Evolutionary conservation across 1,284 basidiomycete species (phyloP).

Genomic region (Mycena sp.): DNA sequence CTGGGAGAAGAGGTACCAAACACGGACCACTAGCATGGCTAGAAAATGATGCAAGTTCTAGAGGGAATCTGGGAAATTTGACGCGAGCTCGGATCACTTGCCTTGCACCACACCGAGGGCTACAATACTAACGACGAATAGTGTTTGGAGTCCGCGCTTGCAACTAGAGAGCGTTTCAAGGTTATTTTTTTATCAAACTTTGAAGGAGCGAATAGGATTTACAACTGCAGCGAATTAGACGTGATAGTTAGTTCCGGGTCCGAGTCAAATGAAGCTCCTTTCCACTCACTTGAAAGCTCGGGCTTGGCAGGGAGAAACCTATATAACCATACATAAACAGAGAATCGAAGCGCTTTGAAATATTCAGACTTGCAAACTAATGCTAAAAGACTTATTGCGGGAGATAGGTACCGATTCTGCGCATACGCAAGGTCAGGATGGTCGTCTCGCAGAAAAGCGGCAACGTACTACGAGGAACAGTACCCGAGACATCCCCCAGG

Average conservation of each 20-base stretch:
- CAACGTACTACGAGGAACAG: conserved; percentile 48
- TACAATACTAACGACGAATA: conserved; percentile 38
- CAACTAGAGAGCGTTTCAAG: conserved; percentile 36
- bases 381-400: conserved; percentile 34
- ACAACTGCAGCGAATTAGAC: conserved; percentile 35
- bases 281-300: conserved; percentile 36
- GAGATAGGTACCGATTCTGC: conserved; percentile 49
- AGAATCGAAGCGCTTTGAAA: background rate
- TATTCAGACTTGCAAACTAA: conserved; percentile 12
- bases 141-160: conserved; percentile 36
- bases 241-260: background rate
- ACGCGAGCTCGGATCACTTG: conserved; percentile 18
- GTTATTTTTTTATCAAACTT: background rate
- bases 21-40: conserved; percentile 48
- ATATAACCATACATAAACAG: background rate
- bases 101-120: conserved; percentile 45
- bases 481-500: conserved; percentile 43
- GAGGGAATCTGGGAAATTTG: background rate
- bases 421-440: background rate
- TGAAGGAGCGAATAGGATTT: conserved; percentile 20
- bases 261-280: background rate
- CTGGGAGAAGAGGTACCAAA: conserved; percentile 49
- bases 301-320: conserved; percentile 39
- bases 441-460: background rate
- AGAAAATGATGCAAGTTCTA: background rate